phyloP scores from a whole-genome alignment of 768 basidiomycete species.

The Russula foetens region DNA sequence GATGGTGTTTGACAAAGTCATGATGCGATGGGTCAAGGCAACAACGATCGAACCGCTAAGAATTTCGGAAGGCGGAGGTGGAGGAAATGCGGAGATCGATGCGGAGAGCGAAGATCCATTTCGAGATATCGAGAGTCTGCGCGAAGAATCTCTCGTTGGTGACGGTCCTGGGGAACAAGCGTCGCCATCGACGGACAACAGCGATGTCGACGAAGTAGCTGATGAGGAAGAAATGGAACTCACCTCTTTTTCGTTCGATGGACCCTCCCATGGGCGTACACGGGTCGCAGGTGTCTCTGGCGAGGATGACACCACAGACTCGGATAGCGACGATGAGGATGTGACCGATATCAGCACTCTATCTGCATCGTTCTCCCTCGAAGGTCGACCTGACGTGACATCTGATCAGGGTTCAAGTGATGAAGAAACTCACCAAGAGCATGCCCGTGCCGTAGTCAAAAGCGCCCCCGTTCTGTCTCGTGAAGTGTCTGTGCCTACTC shows the following conservation, averaged over 20 bases:
- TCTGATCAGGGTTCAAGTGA: constrained; percentile 15
- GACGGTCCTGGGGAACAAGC: constrained; percentile 14
- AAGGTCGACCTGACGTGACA: background rate
- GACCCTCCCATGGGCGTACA: constrained; percentile 39
- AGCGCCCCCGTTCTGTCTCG: constrained; percentile 2
- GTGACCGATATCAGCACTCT: constrained; percentile 22
- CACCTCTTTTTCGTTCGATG: constrained; percentile 68
- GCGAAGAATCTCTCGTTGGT: constrained; percentile 33
- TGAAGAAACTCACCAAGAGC: constrained; percentile 6
- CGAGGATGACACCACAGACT: constrained; percentile 35
- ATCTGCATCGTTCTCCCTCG: constrained; percentile 19
- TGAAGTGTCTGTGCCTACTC: constrained; percentile 27
- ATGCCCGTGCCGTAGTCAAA: constrained; percentile 14
- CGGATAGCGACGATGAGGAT: constrained; percentile 24
- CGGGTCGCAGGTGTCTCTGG: constrained; percentile 23
- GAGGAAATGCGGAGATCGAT: constrained; percentile 30
- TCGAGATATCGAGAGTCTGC: constrained; percentile 80
- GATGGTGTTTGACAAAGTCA: constrained; percentile 79
- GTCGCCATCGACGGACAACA: constrained; percentile 13
- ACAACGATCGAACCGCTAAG: constrained; percentile 30
- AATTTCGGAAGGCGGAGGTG: constrained; percentile 23
- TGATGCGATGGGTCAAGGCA: constrained; percentile 81
- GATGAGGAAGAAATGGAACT: constrained; percentile 63
- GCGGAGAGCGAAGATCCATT: constrained; percentile 83
- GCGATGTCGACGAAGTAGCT: constrained; percentile 41